phyloP scores from a whole-genome alignment of 495 filamentous ascomycete species.

The Pyronema domesticum region DNA sequence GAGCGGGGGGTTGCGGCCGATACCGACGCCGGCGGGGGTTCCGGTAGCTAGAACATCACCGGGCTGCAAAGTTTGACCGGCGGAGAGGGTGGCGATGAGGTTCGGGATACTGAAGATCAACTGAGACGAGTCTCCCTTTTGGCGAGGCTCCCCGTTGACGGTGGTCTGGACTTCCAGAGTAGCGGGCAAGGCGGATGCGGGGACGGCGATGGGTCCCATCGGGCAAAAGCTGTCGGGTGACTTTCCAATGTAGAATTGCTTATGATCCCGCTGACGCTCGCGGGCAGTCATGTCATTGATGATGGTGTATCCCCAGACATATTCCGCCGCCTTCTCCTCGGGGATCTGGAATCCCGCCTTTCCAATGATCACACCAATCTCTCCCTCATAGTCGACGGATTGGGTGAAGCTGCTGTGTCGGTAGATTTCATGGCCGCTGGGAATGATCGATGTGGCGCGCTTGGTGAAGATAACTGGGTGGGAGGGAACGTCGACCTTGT shows the following conservation, averaged over 20 bases:
- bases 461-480: conserved; percentile 39
- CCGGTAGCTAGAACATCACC: conserved; percentile 35
- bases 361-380: conserved; percentile 39
- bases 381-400: conserved; percentile 38
- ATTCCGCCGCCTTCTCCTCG: conserved; percentile 31
- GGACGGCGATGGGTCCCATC: conserved; percentile 38
- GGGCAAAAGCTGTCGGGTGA: conserved; percentile 39
- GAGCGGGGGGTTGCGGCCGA: conserved; percentile 31
- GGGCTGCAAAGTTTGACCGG: conserved; percentile 29
- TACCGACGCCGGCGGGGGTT: conserved; percentile 36
- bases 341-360: conserved; percentile 32
- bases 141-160: conserved; percentile 31
- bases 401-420: conserved; percentile 34
- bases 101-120: conserved; percentile 32
- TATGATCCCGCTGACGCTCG: conserved; percentile 39
- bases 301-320: conserved; percentile 41
- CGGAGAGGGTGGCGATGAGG: conserved; percentile 30
- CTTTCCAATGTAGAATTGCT: conserved; percentile 41
- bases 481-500: conserved; percentile 31
- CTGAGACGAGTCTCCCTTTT: conserved; percentile 29
- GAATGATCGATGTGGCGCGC: conserved; percentile 36
- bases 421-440: conserved; percentile 30
- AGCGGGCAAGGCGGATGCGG: conserved; percentile 28
- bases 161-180: conserved; percentile 28
- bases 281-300: conserved; percentile 41